Percentiles rank a stretch among this genome's conserved stretches.
These are phyloP conservation scores for Hysterangium stoloniferum DNA, from an alignment of 768 basidiomycete genomes.

Conservation along the genomic window DNA sequence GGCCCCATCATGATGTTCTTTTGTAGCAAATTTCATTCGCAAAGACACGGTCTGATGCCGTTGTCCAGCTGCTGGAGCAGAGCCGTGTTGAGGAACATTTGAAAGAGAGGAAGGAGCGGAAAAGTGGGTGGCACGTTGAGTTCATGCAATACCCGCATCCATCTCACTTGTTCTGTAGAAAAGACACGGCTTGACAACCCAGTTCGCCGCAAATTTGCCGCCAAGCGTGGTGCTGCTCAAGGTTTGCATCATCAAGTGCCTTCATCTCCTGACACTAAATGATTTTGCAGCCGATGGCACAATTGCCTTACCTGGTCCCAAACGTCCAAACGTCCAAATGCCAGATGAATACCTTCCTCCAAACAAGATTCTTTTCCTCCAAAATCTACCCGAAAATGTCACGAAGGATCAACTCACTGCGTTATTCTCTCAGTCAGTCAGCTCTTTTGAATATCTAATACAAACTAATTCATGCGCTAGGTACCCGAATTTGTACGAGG, in stretches of 20 bases:
- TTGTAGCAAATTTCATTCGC: conserved; percentile 92
- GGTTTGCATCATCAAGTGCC: conserved; percentile 34
- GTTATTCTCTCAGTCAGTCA: conserved; percentile 81
- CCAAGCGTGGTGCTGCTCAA: conserved; percentile 75
- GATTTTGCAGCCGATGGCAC: conserved; percentile 51
- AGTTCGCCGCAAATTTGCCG: conserved; percentile 74
- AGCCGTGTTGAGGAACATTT: conserved; percentile 71
- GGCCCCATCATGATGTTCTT: conserved; percentile 2
- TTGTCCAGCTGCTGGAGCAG: conserved; percentile 68
- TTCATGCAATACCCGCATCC: conserved; percentile 9
- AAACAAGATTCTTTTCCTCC: conserved; percentile 97
- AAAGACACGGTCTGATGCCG: conserved; percentile 78
- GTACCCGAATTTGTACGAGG: conserved; percentile 93
- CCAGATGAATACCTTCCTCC: conserved; percentile 99
- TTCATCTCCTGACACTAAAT: conserved; percentile 12
- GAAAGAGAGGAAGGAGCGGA: conserved; percentile 63
- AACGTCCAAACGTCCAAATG: conserved; percentile 88
- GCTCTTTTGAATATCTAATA: background rate
- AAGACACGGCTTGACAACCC: conserved; percentile 84
- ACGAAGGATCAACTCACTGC: conserved; percentile 88
- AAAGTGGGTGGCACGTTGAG: too few species aligned
- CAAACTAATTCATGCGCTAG: conserved; percentile 30
- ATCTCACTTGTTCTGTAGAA: conserved; percentile 37
- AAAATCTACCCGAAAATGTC: conserved; percentile 90
- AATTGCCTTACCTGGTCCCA: conserved; percentile 55